Conservation (phyloP, 192 early-diverging fungal species). For the Linnemannia schmuckeri region DNA sequence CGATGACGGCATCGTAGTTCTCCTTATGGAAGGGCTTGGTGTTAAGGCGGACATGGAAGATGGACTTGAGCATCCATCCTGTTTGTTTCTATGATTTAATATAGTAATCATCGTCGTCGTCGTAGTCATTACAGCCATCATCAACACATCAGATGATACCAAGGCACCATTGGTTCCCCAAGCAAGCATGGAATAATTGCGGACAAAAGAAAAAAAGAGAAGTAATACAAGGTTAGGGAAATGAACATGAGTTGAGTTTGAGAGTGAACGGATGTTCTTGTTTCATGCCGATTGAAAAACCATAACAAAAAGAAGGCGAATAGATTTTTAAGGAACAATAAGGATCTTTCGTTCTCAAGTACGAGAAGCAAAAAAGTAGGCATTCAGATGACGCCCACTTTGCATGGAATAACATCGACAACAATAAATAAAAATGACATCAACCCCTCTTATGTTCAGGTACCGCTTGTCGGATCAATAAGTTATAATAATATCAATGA, state of each 20-base stretch:
- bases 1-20: constrained; percentile 86
- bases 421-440: no score
- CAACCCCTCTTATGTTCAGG: no score
- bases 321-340: background rate
- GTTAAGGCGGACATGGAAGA: constrained; percentile 88
- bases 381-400: no score
- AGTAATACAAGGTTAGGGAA: background rate
- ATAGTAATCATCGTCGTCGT: background rate
- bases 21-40: constrained; percentile 85
- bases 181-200: background rate
- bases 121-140: background rate
- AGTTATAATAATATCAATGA: no score
- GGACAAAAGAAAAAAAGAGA: background rate
- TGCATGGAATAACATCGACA: no score
- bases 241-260: background rate
- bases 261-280: background rate
- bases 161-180: background rate
- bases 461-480: no score
- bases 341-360: no score
- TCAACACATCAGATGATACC: background rate
- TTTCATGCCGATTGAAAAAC: background rate
- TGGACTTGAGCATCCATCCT: constrained; percentile 78
- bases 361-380: no score
- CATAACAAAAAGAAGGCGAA: background rate
- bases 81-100: constrained; percentile 53